phyloP scores from a whole-genome alignment of 257 asterid species.

The Forsythia viridissima region DNA sequence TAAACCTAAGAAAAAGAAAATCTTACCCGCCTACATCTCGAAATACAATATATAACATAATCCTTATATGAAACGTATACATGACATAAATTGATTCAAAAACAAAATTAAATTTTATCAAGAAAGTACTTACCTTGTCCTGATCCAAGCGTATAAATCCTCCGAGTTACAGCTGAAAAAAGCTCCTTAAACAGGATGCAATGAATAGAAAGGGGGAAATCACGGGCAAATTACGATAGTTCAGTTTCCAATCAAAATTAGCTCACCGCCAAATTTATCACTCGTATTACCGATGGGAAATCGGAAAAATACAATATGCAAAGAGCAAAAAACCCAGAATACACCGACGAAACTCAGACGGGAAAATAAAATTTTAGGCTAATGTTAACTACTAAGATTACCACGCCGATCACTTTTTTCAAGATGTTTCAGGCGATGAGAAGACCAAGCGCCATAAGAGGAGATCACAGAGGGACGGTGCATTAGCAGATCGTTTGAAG shows the following conservation, averaged over 20 bases:
- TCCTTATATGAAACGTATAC: too few relatives aligned
- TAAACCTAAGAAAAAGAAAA: too few relatives aligned
- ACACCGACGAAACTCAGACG: not conserved
- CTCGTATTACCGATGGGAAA: conserved; percentile 24
- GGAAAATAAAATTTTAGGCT: not conserved
- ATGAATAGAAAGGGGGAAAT: not conserved
- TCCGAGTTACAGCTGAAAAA: too few relatives aligned
- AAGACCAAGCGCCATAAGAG: conserved; percentile 58
- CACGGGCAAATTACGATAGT: conserved; percentile 15
- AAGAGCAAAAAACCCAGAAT: conserved; percentile 12
- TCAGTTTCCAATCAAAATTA: conserved; percentile 24
- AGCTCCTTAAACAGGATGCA: too few relatives aligned
- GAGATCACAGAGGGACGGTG: conserved; percentile 35
- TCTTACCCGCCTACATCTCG: too few relatives aligned
- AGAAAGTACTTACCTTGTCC: too few relatives aligned
- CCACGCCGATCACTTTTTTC: conserved; percentile 72
- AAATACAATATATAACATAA: too few relatives aligned
- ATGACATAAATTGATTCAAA: too few relatives aligned
- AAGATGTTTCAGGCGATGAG: conserved; percentile 74
- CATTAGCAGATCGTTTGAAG: conserved; percentile 39
- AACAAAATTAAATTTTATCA: too few relatives aligned
- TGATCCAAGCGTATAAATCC: too few relatives aligned
- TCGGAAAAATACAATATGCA: conserved; percentile 22
- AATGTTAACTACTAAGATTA: conserved; percentile 75
- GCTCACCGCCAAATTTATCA: conserved; percentile 21